Percentiles rank a stretch among this genome's conserved stretches.
These are phyloP conservation scores for Leishmania turanica DNA, from an alignment of 208 protist species.

Conservation along the genomic window DNA sequence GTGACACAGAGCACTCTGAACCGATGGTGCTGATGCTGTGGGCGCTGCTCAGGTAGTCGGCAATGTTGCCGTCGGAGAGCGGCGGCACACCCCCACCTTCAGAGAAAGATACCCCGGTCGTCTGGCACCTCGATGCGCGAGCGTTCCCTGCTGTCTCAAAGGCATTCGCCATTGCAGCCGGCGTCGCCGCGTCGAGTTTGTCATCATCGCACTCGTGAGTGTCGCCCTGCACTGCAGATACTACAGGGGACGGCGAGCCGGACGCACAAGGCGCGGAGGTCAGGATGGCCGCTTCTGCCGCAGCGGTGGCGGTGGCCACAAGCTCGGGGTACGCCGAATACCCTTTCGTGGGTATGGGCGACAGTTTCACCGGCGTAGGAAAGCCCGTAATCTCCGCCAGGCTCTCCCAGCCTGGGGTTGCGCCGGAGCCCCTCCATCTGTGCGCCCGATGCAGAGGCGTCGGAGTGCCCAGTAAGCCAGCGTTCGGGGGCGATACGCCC, in stretches of 20 bases:
- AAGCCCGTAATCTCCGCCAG: slow-evolving; percentile 44
- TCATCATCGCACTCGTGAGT: not conserved
- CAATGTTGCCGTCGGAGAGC: no score
- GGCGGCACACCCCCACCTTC: no score
- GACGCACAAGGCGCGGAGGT: not conserved
- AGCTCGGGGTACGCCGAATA: slow-evolving; percentile 2
- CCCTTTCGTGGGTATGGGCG: slow-evolving; percentile 54
- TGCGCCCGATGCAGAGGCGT: slow-evolving; percentile 8
- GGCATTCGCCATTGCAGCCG: not conserved
- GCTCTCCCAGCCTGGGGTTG: slow-evolving; percentile 22
- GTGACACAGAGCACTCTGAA: slow-evolving; percentile 20
- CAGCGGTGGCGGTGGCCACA: not conserved
- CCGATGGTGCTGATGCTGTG: not conserved
- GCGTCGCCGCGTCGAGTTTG: not conserved
- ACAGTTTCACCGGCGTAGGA: slow-evolving; percentile 60
- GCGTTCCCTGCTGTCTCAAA: not conserved
- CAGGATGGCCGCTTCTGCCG: not conserved
- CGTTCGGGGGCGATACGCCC: not conserved
- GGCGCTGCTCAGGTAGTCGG: not conserved
- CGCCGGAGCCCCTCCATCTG: slow-evolving; percentile 3
- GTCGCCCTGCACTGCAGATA: slow-evolving; percentile 12
- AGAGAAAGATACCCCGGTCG: not conserved
- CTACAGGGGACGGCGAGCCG: slow-evolving; percentile 6
- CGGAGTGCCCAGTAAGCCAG: not conserved
- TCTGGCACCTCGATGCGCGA: not conserved